phyloP scores from a whole-genome alignment of 768 basidiomycete species.

The Pulveroboletus sp. region DNA sequence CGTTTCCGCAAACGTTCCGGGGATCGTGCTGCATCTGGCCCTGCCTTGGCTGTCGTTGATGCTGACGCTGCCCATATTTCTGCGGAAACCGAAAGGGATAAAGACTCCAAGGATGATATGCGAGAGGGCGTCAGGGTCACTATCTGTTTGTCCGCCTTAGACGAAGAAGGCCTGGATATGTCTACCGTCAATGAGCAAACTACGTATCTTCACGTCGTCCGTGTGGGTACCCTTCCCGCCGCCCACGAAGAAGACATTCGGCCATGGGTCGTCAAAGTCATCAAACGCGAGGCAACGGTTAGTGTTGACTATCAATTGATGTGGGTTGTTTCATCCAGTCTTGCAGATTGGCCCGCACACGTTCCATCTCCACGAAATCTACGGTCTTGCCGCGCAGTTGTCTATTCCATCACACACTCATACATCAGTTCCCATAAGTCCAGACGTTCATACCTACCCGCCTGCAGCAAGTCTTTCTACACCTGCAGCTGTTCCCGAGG shows the following conservation, averaged over 20 bases:
- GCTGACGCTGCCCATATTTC: constrained; percentile 42
- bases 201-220: constrained; percentile 82
- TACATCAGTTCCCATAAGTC: constrained; percentile 34
- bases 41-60: constrained; percentile 76
- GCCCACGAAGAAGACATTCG: constrained; percentile 53
- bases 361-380: constrained; percentile 95
- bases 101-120: constrained; percentile 43
- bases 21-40: constrained; percentile 58
- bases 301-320: constrained; percentile 15
- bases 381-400: constrained; percentile 69
- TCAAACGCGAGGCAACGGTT: constrained; percentile 85
- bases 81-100: constrained; percentile 36
- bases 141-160: constrained; percentile 78
- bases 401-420: constrained; percentile 33
- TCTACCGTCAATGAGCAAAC: constrained; percentile 76
- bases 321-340: neutral
- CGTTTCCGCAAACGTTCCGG: constrained; percentile 57
- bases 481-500: constrained; percentile 39
- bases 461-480: constrained; percentile 30
- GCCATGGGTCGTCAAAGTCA: constrained; percentile 90
- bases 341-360: constrained; percentile 85
- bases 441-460: constrained; percentile 44
- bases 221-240: constrained; percentile 48
- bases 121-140: constrained; percentile 68
- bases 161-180: constrained; percentile 66